Evolutionary conservation across 139 green algal species (phyloP), one percentile per base, ranked within the genome.

Genomic region (Auxenochlorella pyrenoidosa): DNA sequence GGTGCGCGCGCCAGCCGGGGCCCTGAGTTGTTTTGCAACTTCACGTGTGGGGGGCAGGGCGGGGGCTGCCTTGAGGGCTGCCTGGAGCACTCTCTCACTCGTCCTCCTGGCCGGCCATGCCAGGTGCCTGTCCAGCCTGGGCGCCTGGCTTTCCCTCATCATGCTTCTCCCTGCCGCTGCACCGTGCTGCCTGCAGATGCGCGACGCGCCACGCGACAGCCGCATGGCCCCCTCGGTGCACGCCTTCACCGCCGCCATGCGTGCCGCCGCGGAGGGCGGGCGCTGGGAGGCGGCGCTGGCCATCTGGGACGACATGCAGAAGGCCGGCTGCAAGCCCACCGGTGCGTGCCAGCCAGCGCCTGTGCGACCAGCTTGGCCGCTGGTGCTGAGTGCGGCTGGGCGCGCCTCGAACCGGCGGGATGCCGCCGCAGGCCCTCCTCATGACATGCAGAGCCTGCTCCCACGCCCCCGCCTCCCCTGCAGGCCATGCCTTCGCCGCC

Each of bases 191-290:
- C 10, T 66, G 28, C 65, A 83, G 47, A 97, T 97, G 95, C 77
- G 88, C 6, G 88, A 84, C 3, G 92, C 89, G 44, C 85, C 85
- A 1, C 36, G 80, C 6, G 87, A 84, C 86, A 91, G 72, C 73
- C 87, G 86, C 47, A 90, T 97, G 90, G 91, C 90, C 16, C 96
- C 95, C 60, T 94, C 92, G 4, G 95, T 98, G 63, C 95, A 98
- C 75, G 93, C 93, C 38, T 98, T 96, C 93, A 98, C 95, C 28
- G 95, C 95, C 3, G 95, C 96, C 36, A 98, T 98, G 95, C 89
- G 95, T 2, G 96, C 96, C 15, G 96, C 95, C 16, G 93, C 94
- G 0, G 95, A 97, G 88, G 95, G 95, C 21, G 93, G 93, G 24
- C 68, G 84, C 41, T 96, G 93, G 93, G 76, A 90, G 71, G 88